Evolutionary conservation across 129 eudicot genomes (phyloP), one percentile per base, ranked within the genome.

Genomic region (Tagetes patula): DNA sequence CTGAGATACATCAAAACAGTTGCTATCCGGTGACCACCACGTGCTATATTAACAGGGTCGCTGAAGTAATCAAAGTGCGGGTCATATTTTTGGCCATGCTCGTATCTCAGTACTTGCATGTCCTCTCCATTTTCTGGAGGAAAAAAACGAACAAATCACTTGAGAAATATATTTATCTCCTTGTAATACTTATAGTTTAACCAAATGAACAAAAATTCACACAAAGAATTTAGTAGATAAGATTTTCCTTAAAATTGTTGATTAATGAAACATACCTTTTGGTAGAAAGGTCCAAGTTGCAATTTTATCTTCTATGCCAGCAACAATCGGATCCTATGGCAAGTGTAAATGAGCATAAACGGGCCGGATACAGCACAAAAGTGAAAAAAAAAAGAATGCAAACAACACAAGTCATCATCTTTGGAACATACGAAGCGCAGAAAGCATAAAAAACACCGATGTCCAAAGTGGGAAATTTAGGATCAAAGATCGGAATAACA

Each of bases 241-340:
- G 4, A 65, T 37, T 10, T 48, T 0, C 6, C 52, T 63, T 63
- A 38, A 46, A 77, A 39, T 49, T 43, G 55, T 72, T 60, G 59
- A 38, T 31, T 65, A 39, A 55, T 68, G 59, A 46, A 37, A 38
- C 53, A 49, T 80, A 88, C 99, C 97, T 88, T 86, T 95, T n/a
- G 97, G 99, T 65, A 95, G 85, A 81, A 95, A 95, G 69, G 97
- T 95, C 99, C 99, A 95, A 5, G 87, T 86, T 37, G 99, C 83
- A 70, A 95, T 82, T 80, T 95, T 95, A 32, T 95, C 97, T 82
- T 95, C 99, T 77, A 95, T 91, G 71, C 95, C 90, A 33, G 87
- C 78, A 61, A 95, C 94, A 48, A 95, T 95, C 55, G 91, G 88
- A 84, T 95, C 99, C 99, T 95, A 72, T 37, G 73, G 56, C 41